Base-by-base conservation (phyloP, 495 filamentous ascomycete genomes). In the Rhypophila decipiens region DNA sequence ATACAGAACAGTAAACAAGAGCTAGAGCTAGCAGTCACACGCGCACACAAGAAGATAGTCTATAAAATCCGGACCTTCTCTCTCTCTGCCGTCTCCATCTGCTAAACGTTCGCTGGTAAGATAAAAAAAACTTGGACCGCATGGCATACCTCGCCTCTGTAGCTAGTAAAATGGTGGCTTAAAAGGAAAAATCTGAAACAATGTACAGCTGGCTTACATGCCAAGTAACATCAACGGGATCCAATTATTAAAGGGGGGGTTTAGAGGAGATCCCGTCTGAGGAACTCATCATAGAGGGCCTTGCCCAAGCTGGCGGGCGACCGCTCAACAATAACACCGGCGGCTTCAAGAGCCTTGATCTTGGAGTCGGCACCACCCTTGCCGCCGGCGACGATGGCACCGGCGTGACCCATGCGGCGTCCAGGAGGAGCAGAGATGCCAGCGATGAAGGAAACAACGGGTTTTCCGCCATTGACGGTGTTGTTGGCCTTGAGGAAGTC, bases 311-410 rank as follows among this genome's bases (percentile, higher is more conserved):
- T 63, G 52, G 93, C 93, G 56, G 93, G 93, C 63, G 88, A 95
- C 63, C 93, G 81, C 82, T 97, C 93, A 33, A 99, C 93, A 60
- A 96, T 77, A 49, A 96, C 93, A 64, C 93, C 93, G 43, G 94
- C 94, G 53, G 78, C 78, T 73, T 97, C 87, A 27, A 99, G 81
- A 47, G 93, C 93, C 58, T 80, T 70, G 69, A 99, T 99, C 83
- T 99, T 99, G 52, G 88, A 94, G 71, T 96, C 86, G 44, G 93
- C 93, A 63, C 87, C 93, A 62, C 93, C 93, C 81, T 96, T 96
- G 49, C 93, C 93, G 58, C 93, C 93, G 56, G 86, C 86, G 41
- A 99, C 90, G 64, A 99, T 99, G 59, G 93, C 93, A 73, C 85
- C 93, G 56, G 93, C 93, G 76, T 99, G 93, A 54, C 93, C 93